Percentiles rank a stretch among this genome's conserved stretches.
Evolutionary conservation across 352 stramenopile species (phyloP).

Genomic region (Globisporangium cystogenes): DNA sequence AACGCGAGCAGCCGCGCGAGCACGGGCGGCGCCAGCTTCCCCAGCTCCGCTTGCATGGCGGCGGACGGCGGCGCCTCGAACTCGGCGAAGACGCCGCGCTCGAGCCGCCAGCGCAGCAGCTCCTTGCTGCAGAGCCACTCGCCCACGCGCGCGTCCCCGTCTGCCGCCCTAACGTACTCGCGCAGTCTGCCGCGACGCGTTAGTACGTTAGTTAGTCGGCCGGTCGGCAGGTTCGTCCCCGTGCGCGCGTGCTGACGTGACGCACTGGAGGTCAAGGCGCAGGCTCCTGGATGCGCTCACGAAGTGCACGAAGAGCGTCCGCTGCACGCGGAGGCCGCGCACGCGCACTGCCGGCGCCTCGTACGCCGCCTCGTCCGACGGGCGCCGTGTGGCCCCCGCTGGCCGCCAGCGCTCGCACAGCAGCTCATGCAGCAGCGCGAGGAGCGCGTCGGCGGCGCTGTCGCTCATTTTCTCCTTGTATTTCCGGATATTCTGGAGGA

Average conservation of each 20-base stretch:
- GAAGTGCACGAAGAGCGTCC: slow-evolving; percentile 43
- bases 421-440: slow-evolving; percentile 34
- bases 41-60: slow-evolving; percentile 29
- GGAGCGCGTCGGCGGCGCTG: slow-evolving; percentile 21
- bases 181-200: slow-evolving; percentile 16
- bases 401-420: slow-evolving; percentile 20
- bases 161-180: slow-evolving; percentile 30
- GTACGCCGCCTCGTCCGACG: background rate
- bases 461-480: no score
- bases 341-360: slow-evolving; percentile 14
- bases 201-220: background rate
- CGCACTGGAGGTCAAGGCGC: slow-evolving; percentile 27
- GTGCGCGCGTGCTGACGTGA: background rate
- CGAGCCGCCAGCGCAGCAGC: slow-evolving; percentile 36
- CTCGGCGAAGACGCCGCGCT: slow-evolving; percentile 35
- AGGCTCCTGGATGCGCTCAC: slow-evolving; percentile 21
- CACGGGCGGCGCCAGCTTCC: slow-evolving; percentile 26
- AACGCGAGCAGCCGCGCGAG: slow-evolving; percentile 21
- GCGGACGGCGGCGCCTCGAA: slow-evolving; percentile 9
- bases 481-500: no score
- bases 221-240: background rate
- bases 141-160: slow-evolving; percentile 11
- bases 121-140: slow-evolving; percentile 34
- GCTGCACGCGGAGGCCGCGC: slow-evolving; percentile 24
- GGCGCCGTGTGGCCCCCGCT: no score